phyloP scores from a whole-genome alignment of 2,329 filamentous ascomycete genomes.

The Aphanoascus verrucosus region DNA sequence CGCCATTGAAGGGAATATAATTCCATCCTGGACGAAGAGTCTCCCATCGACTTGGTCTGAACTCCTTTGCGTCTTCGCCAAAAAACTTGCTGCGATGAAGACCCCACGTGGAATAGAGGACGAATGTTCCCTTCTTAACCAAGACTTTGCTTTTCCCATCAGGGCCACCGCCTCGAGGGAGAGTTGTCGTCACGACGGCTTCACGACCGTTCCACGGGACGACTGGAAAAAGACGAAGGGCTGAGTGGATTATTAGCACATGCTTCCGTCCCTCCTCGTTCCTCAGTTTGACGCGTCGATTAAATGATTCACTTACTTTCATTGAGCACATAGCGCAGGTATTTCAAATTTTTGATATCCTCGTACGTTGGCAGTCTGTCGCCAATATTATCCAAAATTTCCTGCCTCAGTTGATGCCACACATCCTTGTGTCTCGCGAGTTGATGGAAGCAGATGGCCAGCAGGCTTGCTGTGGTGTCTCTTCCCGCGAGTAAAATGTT shows the following conservation, averaged over 20 bases:
- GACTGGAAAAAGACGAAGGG: conserved; percentile 45
- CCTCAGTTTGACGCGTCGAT: neutral
- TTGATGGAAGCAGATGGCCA: conserved; percentile 41
- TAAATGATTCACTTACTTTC: conserved; percentile 21
- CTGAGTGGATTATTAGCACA: conserved; percentile 16
- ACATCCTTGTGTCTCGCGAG: conserved; percentile 33
- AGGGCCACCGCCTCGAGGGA: conserved; percentile 41
- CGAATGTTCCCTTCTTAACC: conserved; percentile 36
- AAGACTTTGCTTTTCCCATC: conserved; percentile 39
- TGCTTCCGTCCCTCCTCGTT: neutral
- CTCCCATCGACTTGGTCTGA: conserved; percentile 41
- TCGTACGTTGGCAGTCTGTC: conserved; percentile 34
- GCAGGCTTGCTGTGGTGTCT: conserved; percentile 43
- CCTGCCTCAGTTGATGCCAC: conserved; percentile 29
- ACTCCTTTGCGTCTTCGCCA: conserved; percentile 41
- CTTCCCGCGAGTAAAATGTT: conserved; percentile 45
- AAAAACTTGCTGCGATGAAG: conserved; percentile 43
- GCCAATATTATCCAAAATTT: conserved; percentile 34
- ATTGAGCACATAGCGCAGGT: conserved; percentile 30
- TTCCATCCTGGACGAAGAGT: conserved; percentile 44
- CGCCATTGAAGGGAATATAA: conserved; percentile 46
- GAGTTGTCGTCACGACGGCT: conserved; percentile 40
- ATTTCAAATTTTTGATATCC: conserved; percentile 33
- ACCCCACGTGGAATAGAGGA: conserved; percentile 36
- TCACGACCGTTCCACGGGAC: conserved; percentile 45